Conservation (phyloP, 2,329 filamentous ascomycete species). For the Verticillium nubilum region DNA sequence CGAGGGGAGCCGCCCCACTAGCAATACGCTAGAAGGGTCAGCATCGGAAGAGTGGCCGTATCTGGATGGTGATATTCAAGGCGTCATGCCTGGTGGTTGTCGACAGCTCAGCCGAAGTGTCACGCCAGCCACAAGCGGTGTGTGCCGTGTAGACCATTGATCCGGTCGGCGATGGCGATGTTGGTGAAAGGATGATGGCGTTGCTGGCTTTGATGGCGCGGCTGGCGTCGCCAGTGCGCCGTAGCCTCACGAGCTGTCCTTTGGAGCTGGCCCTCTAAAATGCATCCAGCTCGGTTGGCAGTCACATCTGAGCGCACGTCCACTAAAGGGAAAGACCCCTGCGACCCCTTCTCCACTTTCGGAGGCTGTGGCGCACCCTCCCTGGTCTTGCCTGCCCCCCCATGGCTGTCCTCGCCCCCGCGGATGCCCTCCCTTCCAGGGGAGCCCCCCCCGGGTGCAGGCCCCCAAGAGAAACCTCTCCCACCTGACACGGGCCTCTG, state of each 20-base stretch:
- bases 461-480: background rate
- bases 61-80: background rate
- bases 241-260: background rate
- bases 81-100: too few relatives aligned
- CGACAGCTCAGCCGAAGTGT: background rate
- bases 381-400: background rate
- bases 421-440: background rate
- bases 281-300: background rate
- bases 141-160: background rate
- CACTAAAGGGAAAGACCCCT: background rate
- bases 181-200: background rate
- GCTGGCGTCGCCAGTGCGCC: background rate
- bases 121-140: background rate
- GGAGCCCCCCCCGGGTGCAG: background rate
- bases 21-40: background rate
- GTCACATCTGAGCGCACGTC: background rate
- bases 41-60: background rate
- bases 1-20: background rate
- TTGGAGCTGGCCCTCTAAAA: too few relatives aligned
- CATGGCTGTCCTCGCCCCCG: background rate
- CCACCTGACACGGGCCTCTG: background rate
- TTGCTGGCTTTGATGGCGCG: too few relatives aligned
- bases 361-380: background rate
- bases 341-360: background rate
- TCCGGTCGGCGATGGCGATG: background rate